These are phyloP conservation scores for Metroxylon sagu DNA, from an alignment of 176 grass and related monocot species.

Conservation along the genomic window DNA sequence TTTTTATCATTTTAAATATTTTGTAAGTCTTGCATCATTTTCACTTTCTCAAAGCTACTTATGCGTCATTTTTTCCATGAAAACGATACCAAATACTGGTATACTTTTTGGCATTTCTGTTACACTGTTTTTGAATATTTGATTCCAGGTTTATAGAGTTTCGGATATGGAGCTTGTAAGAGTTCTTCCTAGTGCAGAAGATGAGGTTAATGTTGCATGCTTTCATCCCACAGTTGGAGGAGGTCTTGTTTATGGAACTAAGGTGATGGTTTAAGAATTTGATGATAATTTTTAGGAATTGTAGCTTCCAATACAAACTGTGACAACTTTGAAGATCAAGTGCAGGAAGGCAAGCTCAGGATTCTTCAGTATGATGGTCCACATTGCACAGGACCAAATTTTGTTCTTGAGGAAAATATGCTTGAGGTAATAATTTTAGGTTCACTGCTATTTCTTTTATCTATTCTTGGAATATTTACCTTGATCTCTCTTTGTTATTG, in stretches of 20 bases:
- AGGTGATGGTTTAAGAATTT: slow-evolving; percentile 28
- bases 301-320: too few species aligned
- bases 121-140: neutral
- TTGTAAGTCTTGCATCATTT: too few species aligned
- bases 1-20: neutral
- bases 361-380: slow-evolving; percentile 74
- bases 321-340: neutral
- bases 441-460: slow-evolving; percentile 8
- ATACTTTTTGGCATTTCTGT: too few species aligned
- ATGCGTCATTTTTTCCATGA: too few species aligned
- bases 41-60: too few species aligned
- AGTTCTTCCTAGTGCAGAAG: slow-evolving; percentile 77
- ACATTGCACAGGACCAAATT: slow-evolving; percentile 40
- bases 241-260: slow-evolving; percentile 92
- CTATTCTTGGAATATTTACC: too few species aligned
- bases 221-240: slow-evolving; percentile 81
- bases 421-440: slow-evolving; percentile 34
- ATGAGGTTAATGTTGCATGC: slow-evolving; percentile 96
- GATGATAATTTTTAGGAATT: too few species aligned
- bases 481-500: neutral
- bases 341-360: slow-evolving; percentile 91
- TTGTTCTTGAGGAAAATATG: slow-evolving; percentile 58
- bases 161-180: slow-evolving; percentile 96
- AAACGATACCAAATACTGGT: too few species aligned
- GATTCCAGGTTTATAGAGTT: slow-evolving; percentile 85